Conservation (phyloP, 352 stramenopile genomes). For the Ophiocytium majus region DNA sequence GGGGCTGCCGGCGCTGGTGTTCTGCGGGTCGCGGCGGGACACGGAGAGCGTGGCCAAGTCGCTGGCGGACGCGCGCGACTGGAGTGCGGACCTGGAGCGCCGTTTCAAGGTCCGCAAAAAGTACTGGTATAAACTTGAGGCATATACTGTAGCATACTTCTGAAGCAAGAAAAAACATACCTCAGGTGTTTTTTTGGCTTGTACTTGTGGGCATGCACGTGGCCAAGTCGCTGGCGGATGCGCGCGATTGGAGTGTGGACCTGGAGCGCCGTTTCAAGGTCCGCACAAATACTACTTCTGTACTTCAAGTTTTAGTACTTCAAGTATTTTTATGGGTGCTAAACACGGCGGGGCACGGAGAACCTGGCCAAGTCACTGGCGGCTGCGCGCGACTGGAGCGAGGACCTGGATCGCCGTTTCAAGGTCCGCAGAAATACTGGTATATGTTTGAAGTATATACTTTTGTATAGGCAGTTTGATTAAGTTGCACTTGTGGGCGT, state of each 20-base stretch:
- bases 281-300: background rate
- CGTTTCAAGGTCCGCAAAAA: background rate
- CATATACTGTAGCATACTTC: no score
- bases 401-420: background rate
- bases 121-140: no score
- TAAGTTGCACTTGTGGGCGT: no score
- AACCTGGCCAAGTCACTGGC: slow-evolving; percentile 29
- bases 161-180: no score
- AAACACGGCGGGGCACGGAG: background rate
- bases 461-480: no score
- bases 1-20: slow-evolving; percentile 65
- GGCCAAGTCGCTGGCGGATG: slow-evolving; percentile 29
- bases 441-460: no score
- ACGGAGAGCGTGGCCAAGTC: slow-evolving; percentile 43
- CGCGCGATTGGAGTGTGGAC: background rate
- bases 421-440: no score
- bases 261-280: background rate
- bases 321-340: background rate
- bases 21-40: slow-evolving; percentile 61
- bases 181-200: no score
- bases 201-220: no score
- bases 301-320: background rate
- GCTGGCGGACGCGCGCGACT: slow-evolving; percentile 28
- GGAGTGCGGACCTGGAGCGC: background rate
- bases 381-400: background rate